These are phyloP conservation scores for Elaeis oleifera DNA, from an alignment of 202 grass and related monocot genomes.

Conservation along the genomic window DNA sequence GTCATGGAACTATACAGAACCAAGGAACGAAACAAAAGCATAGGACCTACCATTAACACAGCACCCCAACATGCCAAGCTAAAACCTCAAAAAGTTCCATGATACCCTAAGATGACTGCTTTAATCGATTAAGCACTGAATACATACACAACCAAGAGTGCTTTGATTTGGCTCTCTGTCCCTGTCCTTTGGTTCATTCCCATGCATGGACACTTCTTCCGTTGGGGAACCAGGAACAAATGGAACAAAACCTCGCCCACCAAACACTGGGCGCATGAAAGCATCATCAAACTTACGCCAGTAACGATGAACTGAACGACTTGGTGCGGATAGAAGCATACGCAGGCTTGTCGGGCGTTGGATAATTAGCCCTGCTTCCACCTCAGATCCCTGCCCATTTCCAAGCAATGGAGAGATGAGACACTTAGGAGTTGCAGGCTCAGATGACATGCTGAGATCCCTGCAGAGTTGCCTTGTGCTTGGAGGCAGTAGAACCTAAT, in stretches of 20 bases:
- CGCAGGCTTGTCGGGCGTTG: constrained; percentile 54
- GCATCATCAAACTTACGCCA: constrained; percentile 78
- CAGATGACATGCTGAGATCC: constrained; percentile 42
- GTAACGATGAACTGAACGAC: constrained; percentile 61
- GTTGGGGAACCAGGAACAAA: constrained; percentile 55
- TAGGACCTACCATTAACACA: no score
- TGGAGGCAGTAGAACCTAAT: constrained; percentile 42
- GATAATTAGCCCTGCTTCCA: constrained; percentile 26
- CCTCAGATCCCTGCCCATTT: constrained; percentile 23
- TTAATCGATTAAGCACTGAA: no score
- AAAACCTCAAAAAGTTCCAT: no score
- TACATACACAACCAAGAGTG: no score
- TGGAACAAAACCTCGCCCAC: constrained; percentile 67
- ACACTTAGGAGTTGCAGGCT: constrained; percentile 58
- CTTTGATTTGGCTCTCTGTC: neutral
- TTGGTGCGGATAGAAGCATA: constrained; percentile 45
- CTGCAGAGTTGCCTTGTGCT: constrained; percentile 29
- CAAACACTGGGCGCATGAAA: constrained; percentile 72
- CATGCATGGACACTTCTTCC: constrained; percentile 35
- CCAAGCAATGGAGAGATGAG: constrained; percentile 39
- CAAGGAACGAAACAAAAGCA: no score
- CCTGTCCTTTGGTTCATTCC: neutral
- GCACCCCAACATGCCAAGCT: no score
- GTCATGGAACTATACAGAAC: no score
- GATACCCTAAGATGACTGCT: no score